These are phyloP conservation scores for Miscanthus lutarioriparius DNA, from an alignment of 176 grass and related monocot species.

Conservation along the genomic window DNA sequence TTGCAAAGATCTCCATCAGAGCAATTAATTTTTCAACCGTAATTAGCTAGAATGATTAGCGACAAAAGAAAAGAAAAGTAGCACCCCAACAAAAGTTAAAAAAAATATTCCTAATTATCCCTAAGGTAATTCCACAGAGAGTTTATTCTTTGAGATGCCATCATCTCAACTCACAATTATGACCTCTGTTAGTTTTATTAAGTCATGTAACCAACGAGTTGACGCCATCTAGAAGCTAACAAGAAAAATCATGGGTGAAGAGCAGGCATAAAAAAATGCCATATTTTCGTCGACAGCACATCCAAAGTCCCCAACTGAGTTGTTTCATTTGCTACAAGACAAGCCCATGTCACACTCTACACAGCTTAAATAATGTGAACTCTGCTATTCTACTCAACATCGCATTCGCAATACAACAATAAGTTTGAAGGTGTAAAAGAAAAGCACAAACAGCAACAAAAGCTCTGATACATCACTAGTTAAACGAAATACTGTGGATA, in stretches of 20 bases:
- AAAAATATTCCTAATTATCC: not conserved
- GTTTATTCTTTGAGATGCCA: not conserved
- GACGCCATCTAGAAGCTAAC: slow-evolving; percentile 10
- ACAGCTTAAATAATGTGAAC: not conserved
- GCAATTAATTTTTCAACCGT: too few species aligned
- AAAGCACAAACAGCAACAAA: slow-evolving; percentile 9
- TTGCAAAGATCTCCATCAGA: not conserved
- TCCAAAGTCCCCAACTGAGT: not conserved
- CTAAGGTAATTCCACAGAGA: not conserved
- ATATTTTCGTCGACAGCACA: not conserved
- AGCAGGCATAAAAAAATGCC: not conserved
- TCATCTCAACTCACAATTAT: slow-evolving; percentile 5
- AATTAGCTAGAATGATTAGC: not conserved
- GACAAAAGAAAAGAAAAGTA: not conserved
- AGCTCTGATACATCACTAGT: not conserved
- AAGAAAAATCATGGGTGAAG: slow-evolving; percentile 1
- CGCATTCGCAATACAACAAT: not conserved
- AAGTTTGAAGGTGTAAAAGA: not conserved
- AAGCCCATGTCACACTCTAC: not conserved
- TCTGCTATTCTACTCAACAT: not conserved
- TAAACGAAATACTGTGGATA: not conserved
- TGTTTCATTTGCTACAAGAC: not conserved
- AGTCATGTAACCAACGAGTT: not conserved
- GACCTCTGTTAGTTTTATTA: not conserved
- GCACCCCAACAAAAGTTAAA: not conserved